Base-by-base conservation (phyloP, 2,329 filamentous ascomycete species). In the Penicillium sp. region DNA sequence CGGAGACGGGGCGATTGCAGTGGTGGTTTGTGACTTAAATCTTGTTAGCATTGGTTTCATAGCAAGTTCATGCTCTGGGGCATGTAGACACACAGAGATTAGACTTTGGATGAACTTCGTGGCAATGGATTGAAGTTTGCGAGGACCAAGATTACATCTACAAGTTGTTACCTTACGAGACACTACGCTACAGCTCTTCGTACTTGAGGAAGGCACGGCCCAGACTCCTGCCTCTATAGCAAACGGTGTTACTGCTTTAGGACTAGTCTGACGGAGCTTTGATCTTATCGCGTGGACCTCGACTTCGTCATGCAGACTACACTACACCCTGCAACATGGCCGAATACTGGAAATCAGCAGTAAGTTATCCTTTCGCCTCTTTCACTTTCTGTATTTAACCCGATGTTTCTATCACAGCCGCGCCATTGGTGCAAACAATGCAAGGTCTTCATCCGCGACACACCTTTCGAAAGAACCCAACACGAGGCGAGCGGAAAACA, bases 341-440 rank as follows among this genome's bases (percentile, higher is more conserved):
- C 0, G 93, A 97, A 78, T 95, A 95, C 74, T 97, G 93, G 93
- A 97, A 97, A 70, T 96, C 92, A 18, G 95, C 91, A 29, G 81
- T 82, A 67, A 70, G 75, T 66, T 15, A 23, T 7, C 31, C 23
- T 18, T 5, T 13, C 15, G 3, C 1, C 8, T 24, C 2, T 27
- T 31, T 2, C 7, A 24, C 35, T 8, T 27, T 25, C 8, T 13
- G 28, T 27, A n/a, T 41, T 51, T 56, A 38, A 56, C 24, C 33
- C 12, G 5, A 23, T 3, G 1, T 3, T 5, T 7, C 15, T 38
- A 10, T 18, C 29, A 40, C 20, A 84, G 69, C 91, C 91, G 5
- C 92, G 87, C 68, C 95, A 95, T 75, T 97, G 91, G 90, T 98
- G 93, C 81, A 97, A 97, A 72, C 89, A 95, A 77, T 98, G 93